A percentile compares a stretch with the other conserved stretches of the same genome.
Conservation (phyloP, 1,284 basidiomycete species). For the Exobasidium cylindrosporum region DNA sequence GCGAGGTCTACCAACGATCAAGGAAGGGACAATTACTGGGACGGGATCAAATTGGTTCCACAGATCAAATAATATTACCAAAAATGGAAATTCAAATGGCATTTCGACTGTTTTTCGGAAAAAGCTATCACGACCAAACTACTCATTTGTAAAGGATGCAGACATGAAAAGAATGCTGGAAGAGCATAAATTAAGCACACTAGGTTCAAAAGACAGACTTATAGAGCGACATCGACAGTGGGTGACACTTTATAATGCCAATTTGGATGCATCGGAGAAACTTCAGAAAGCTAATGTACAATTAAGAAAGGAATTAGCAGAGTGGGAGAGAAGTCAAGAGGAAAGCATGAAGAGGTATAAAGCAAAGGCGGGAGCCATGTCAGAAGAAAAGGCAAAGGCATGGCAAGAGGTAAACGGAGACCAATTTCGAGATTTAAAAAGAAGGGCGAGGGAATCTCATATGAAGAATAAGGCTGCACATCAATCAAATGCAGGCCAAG, state of each 20-base stretch:
- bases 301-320: constrained; percentile 31
- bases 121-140: constrained; percentile 40
- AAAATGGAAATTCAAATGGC: neutral
- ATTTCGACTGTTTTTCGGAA: constrained; percentile 18
- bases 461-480: constrained; percentile 5
- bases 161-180: constrained; percentile 42
- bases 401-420: neutral
- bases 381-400: constrained; percentile 1
- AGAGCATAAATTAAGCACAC: constrained; percentile 26
- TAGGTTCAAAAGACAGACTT: constrained; percentile 33
- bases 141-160: constrained; percentile 35
- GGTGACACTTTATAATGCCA: constrained; percentile 52
- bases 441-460: neutral
- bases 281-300: constrained; percentile 23
- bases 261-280: constrained; percentile 44
- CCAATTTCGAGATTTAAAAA: neutral
- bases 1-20: constrained; percentile 22
- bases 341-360: neutral
- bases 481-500: neutral
- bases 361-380: neutral
- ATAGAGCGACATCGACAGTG: constrained; percentile 47
- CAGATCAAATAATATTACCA: neutral
- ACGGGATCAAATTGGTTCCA: constrained; percentile 6
- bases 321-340: constrained; percentile 37
- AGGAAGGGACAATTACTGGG: neutral